These are phyloP conservation scores for Vigna unguiculata DNA, from an alignment of 306 rosid species.

Conservation along the genomic window DNA sequence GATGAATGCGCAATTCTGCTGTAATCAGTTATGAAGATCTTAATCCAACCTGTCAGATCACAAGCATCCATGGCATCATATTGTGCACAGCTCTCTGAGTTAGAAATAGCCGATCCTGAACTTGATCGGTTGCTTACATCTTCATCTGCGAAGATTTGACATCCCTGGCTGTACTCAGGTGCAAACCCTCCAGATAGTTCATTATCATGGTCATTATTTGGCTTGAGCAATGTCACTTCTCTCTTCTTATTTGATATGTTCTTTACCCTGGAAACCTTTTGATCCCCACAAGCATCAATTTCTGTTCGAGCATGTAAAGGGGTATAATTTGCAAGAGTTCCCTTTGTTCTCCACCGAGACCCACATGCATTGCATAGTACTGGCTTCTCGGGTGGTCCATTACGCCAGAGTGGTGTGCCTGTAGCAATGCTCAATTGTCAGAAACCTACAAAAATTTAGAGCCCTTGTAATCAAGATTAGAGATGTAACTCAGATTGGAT, in stretches of 20 bases:
- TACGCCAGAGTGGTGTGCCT: conserved; percentile 99
- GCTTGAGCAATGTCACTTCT: conserved; percentile 74
- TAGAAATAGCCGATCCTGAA: conserved; percentile 96
- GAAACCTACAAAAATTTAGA: conserved; percentile 39
- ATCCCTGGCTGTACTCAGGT: conserved; percentile 70
- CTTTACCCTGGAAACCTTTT: conserved; percentile 71
- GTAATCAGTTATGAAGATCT: conserved; percentile 23
- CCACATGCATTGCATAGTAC: conserved; percentile 99
- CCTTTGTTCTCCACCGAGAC: conserved; percentile 99
- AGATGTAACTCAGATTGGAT: conserved; percentile 33
- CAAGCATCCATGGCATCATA: conserved; percentile 82
- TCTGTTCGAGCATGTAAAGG: conserved; percentile 96
- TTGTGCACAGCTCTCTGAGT: conserved; percentile 95
- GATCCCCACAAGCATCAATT: conserved; percentile 83
- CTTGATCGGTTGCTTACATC: conserved; percentile 92
- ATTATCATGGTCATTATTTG: conserved; percentile 68
- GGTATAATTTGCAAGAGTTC: conserved; percentile 95
- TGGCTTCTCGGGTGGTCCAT: conserved; percentile 98
- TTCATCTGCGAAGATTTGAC: conserved; percentile 70
- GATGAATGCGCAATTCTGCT: conserved; percentile 30
- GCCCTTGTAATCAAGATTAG: conserved; percentile 24
- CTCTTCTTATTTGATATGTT: conserved; percentile 77
- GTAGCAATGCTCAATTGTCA: conserved; percentile 57
- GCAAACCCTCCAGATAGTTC: conserved; percentile 54
- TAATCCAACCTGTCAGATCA: conserved; percentile 91